Conservation (phyloP, 352 stramenopile genomes). For the Phytophthora podocarpi region DNA sequence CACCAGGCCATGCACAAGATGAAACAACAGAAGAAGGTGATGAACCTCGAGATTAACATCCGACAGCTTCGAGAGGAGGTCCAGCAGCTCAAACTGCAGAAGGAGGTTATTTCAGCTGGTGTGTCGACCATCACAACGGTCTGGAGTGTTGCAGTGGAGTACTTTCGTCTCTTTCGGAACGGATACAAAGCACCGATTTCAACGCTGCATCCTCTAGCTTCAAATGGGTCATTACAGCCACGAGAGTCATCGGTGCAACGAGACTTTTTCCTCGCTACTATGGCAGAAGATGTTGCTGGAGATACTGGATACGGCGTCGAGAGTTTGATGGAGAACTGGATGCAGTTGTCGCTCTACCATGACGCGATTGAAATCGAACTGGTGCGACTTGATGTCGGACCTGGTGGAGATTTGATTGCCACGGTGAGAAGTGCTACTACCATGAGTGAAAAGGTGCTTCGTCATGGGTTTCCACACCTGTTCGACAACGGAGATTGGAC, state of each 20-base stretch:
- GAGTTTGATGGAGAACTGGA: constrained; percentile 7
- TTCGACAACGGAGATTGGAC: constrained; percentile 3
- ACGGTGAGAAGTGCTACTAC: constrained; percentile 4
- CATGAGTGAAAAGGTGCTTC: constrained; percentile 6
- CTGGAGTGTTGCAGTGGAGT: constrained; percentile 13
- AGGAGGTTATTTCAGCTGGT: neutral
- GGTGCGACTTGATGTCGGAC: constrained; percentile 4
- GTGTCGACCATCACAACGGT: constrained; percentile 10
- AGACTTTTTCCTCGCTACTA: constrained; percentile 17
- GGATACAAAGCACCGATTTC: constrained; percentile 1
- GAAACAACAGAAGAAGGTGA: constrained; percentile 11
- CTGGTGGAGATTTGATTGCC: neutral
- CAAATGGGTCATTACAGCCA: neutral
- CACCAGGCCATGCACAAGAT: constrained; percentile 20
- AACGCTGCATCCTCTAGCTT: neutral
- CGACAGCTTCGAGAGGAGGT: constrained; percentile 12
- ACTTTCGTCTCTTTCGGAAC: constrained; percentile 22
- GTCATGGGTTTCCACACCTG: neutral
- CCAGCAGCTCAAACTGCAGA: constrained; percentile 9
- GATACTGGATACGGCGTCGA: constrained; percentile 8
- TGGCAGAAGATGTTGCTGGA: constrained; percentile 5
- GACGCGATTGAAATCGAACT: constrained; percentile 13
- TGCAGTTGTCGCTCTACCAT: constrained; percentile 3
- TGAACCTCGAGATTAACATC: constrained; percentile 7
- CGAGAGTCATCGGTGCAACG: constrained; percentile 5